Percentiles rank a stretch among this genome's conserved stretches.
These are phyloP conservation scores for Bombardia bombarda DNA, from an alignment of 495 filamentous ascomycete genomes.

Conservation along the genomic window DNA sequence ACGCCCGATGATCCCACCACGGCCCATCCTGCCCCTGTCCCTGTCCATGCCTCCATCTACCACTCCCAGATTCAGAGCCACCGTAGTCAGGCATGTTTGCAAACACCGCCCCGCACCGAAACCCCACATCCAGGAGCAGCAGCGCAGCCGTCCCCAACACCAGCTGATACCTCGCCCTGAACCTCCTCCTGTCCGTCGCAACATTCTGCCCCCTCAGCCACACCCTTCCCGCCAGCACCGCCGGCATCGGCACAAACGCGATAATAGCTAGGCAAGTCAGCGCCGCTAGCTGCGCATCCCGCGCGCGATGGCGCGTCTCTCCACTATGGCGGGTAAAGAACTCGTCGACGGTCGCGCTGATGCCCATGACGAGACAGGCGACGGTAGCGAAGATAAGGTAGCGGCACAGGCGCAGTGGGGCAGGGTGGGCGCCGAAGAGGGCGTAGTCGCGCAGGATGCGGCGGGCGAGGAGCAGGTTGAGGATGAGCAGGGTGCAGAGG, in stretches of 20 bases:
- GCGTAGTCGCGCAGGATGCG: slow-evolving; percentile 65
- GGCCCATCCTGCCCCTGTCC: background rate
- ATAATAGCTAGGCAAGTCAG: slow-evolving; percentile 54
- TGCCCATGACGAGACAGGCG: slow-evolving; percentile 54
- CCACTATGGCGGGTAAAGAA: slow-evolving; percentile 51
- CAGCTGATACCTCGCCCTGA: background rate
- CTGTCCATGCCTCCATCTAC: too few species aligned
- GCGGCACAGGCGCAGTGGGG: slow-evolving; percentile 39
- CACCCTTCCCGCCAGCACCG: background rate
- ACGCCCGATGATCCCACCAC: slow-evolving; percentile 6
- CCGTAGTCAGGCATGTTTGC: too few species aligned
- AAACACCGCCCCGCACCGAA: slow-evolving; percentile 5
- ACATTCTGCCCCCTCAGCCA: background rate
- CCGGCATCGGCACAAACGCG: slow-evolving; percentile 59
- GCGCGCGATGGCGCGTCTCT: slow-evolving; percentile 28
- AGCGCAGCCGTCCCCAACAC: slow-evolving; percentile 2
- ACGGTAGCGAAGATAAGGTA: slow-evolving; percentile 51
- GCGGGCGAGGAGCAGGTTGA: slow-evolving; percentile 68
- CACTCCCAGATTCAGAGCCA: too few species aligned
- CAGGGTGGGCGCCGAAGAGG: slow-evolving; percentile 54
- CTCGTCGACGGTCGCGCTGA: slow-evolving; percentile 51
- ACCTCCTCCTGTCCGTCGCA: background rate
- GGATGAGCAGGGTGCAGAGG: slow-evolving; percentile 58
- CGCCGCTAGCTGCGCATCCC: slow-evolving; percentile 56
- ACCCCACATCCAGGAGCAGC: slow-evolving; percentile 9